Base-by-base conservation (phyloP, 768 basidiomycete species). In the Galerina sulciceps region DNA sequence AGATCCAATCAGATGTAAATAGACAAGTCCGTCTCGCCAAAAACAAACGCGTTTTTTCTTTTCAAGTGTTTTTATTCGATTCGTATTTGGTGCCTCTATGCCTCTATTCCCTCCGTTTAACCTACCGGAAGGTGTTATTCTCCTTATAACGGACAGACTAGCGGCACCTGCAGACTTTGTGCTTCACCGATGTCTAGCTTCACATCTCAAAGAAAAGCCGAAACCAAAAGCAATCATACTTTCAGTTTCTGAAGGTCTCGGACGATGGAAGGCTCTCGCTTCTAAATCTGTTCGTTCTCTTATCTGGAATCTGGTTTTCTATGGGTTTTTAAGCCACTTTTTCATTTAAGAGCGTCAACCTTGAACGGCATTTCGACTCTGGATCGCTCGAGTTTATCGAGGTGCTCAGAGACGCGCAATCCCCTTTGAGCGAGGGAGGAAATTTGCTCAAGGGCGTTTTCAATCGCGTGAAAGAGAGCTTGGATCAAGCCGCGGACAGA, bases 111-210 rank as follows among this genome's bases (percentile, higher is more conserved):
- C 84, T 31, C 84, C 86, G 1, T 78, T 80, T 57, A 75, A 83
- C 17, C 76, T 89, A 13, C 76, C 82, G 13, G 76, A 83, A 35
- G 77, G 77, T 26, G 79, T 85, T 9, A 65, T 86, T 14, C 64
- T 90, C 10, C 73, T 93, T 0, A 77, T 93, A 6, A 89, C 90
- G 6, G 91, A 93, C 64, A 81, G 90, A 49, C 76, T 93, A 0
- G 74, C 79, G 0, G 83, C 91, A 0, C 87, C 91, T 1, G 88
- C 85, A 10, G 89, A 91, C 58, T 93, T 93, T 63, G 64, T 92
- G 10, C 76, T 93, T 1, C 85, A 90, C 59, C 78, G 78, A 10
- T 72, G 77, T 43, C 62, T 93, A 4, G 69, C 76, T 18, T 63
- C 76, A 2, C 82, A 86, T 56, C 71, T 89, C 41, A 91, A 89